Evolutionary conservation across 2,329 filamentous ascomycete species (phyloP).

Genomic region (Pseudogymnoascus sp.): DNA sequence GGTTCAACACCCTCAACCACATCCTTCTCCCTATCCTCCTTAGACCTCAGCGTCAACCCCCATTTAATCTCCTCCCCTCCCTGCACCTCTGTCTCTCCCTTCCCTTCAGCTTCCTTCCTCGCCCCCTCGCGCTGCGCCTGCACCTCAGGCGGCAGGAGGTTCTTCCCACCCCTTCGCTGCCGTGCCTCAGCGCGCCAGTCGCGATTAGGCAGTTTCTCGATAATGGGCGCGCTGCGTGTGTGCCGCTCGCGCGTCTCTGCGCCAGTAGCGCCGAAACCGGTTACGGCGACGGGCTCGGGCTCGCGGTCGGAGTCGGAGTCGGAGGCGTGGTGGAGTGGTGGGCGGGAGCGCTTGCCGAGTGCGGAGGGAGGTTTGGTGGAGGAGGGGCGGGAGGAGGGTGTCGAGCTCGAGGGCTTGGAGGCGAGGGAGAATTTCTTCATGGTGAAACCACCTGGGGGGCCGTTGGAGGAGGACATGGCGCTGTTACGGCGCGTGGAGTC

Average conservation of each 20-base stretch:
- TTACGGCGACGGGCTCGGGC: neutral
- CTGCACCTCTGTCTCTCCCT: slow-evolving; percentile 21
- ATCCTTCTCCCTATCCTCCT: slow-evolving; percentile 14
- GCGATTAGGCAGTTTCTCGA: slow-evolving; percentile 48
- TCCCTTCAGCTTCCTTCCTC: slow-evolving; percentile 25
- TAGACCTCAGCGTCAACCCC: slow-evolving; percentile 16
- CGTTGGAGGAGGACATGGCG: neutral
- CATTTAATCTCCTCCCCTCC: slow-evolving; percentile 21
- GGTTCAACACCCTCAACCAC: slow-evolving; percentile 14
- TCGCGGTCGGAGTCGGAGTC: slow-evolving; percentile 6
- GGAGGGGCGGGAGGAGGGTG: neutral
- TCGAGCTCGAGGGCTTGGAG: neutral
- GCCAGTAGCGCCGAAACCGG: neutral
- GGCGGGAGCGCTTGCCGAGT: neutral
- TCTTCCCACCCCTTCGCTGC: slow-evolving; percentile 41
- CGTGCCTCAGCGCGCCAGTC: slow-evolving; percentile 53
- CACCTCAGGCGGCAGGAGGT: slow-evolving; percentile 47
- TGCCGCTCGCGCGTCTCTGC: slow-evolving; percentile 2
- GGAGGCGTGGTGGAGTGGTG: neutral
- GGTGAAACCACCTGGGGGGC: neutral
- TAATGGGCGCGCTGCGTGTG: slow-evolving; percentile 39
- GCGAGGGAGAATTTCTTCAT: slow-evolving; percentile 4
- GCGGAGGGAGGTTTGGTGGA: neutral
- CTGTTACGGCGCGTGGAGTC: neutral
- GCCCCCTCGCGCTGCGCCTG: slow-evolving; percentile 40